Evolutionary conservation across 2,329 filamentous ascomycete species (phyloP).

Genomic region (Fusarium buxicola): DNA sequence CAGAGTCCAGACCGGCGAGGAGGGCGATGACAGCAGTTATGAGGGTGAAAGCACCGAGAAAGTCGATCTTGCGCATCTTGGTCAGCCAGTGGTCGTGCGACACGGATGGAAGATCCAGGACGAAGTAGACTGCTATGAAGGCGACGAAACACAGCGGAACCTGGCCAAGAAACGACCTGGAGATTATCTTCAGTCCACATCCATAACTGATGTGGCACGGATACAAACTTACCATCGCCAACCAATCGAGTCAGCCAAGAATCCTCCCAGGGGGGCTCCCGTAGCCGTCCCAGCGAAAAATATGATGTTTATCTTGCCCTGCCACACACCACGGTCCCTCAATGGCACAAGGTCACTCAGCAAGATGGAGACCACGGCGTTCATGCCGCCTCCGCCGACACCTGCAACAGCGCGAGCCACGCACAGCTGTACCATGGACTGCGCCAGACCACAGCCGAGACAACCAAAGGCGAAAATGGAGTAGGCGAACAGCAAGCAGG

Average conservation of each 20-base stretch:
- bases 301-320: slow-evolving; percentile 78
- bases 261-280: slow-evolving; percentile 77
- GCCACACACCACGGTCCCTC: slow-evolving; percentile 77
- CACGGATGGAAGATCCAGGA: slow-evolving; percentile 72
- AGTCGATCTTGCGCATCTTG: slow-evolving; percentile 78
- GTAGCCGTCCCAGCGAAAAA: slow-evolving; percentile 75
- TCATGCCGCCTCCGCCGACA: slow-evolving; percentile 79
- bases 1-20: slow-evolving; percentile 77
- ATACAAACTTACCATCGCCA: slow-evolving; percentile 73
- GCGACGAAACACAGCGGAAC: slow-evolving; percentile 75
- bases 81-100: slow-evolving; percentile 71
- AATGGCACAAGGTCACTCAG: slow-evolving; percentile 76
- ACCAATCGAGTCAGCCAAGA: slow-evolving; percentile 78
- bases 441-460: slow-evolving; percentile 70
- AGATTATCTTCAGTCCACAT: slow-evolving; percentile 2
- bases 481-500: slow-evolving; percentile 73
- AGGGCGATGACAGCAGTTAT: slow-evolving; percentile 73
- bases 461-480: slow-evolving; percentile 73
- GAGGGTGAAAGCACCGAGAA: slow-evolving; percentile 75
- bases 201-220: background rate
- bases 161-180: slow-evolving; percentile 77
- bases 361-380: slow-evolving; percentile 75
- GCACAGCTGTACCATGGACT: slow-evolving; percentile 73
- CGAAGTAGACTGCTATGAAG: slow-evolving; percentile 70
- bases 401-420: slow-evolving; percentile 65